phyloP scores from a whole-genome alignment of 192 early-diverging fungal species.

The Backusella westeae region DNA sequence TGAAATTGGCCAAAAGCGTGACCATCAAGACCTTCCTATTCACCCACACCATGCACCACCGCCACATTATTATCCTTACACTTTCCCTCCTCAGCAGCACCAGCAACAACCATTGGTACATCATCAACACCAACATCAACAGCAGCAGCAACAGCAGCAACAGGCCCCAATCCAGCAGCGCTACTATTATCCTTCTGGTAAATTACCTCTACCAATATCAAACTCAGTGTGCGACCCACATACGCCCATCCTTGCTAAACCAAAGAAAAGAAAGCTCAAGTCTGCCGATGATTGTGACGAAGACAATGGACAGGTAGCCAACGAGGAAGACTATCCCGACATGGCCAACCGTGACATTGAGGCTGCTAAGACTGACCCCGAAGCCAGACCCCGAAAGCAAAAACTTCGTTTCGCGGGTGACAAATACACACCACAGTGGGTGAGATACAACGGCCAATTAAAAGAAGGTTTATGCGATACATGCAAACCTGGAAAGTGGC shows the following conservation, averaged over 20 bases:
- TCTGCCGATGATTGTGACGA: constrained; percentile 15
- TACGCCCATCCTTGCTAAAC: constrained; percentile 4
- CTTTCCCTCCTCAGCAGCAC: background rate
- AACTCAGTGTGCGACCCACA: background rate
- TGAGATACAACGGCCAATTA: constrained; percentile 68
- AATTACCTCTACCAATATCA: constrained; percentile 15
- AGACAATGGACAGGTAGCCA: constrained; percentile 3
- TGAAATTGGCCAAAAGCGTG: constrained; percentile 13
- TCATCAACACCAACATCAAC: background rate
- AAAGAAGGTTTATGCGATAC: constrained; percentile 86
- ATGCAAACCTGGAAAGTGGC: constrained; percentile 80
- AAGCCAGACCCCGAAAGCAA: constrained; percentile 64
- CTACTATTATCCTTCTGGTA: constrained; percentile 20
- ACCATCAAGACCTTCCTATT: background rate
- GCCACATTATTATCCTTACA: constrained; percentile 6
- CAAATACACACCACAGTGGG: constrained; percentile 82
- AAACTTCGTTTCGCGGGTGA: constrained; percentile 70
- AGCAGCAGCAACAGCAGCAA: background rate
- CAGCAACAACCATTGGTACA: background rate
- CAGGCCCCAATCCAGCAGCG: constrained; percentile 7
- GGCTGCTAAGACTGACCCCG: constrained; percentile 43
- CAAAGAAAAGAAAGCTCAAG: constrained; percentile 18
- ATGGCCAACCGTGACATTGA: constrained; percentile 41
- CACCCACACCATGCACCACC: constrained; percentile 8
- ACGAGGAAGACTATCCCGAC: constrained; percentile 31